Evolutionary conservation across 2,329 filamentous ascomycete species (phyloP), one percentile per base, ranked within the genome.

Genomic region (Microdochium nivale): DNA sequence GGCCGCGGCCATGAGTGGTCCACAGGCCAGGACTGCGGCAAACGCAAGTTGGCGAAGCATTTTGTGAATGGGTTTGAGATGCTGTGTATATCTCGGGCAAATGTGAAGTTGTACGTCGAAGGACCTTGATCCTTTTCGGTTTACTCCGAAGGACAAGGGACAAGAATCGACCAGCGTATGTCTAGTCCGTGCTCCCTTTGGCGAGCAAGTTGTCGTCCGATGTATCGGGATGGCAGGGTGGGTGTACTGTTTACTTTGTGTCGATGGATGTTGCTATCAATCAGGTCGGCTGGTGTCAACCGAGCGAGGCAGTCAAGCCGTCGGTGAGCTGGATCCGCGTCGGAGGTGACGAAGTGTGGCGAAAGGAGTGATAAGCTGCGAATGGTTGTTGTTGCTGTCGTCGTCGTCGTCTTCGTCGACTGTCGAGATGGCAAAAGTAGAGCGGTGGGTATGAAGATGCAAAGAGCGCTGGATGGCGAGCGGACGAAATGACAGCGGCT

Each of bases 21-120:
- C 55, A 4, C 62, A 16, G 49, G 60, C 60, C 58, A 66, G 35
- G 3, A 64, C 46, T 54, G 60, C 63, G 49, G 56, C 52, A 21
- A 64, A 27, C 37, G 61, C 52, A 14, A 62, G 51, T 49, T 57
- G 59, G 49, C 59, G 59, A 24, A 64, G 23, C 35, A 60, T 64
- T 62, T 64, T 66, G 44, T 37, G 58, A 55, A 40, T 37, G 49
- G 11, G 14, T 32, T 23, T 30, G 43, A n/a, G 53, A 56, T 51
- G 27, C 30, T 14, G 8, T 8, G n/a, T 16, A 7, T 16, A 19
- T 14, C 5, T 37, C 33, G 33, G 14, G 19, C 19, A 44, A 19
- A 11, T 44, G 9, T 11, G 4, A 23, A 24, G n/a, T 19, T 8
- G 21, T 19, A 11, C 23, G 40, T 23, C 8, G 35, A 40, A n/a